These are phyloP conservation scores for Colletotrichum sp. DNA, from an alignment of 2,329 filamentous ascomycete genomes.

Conservation along the genomic window DNA sequence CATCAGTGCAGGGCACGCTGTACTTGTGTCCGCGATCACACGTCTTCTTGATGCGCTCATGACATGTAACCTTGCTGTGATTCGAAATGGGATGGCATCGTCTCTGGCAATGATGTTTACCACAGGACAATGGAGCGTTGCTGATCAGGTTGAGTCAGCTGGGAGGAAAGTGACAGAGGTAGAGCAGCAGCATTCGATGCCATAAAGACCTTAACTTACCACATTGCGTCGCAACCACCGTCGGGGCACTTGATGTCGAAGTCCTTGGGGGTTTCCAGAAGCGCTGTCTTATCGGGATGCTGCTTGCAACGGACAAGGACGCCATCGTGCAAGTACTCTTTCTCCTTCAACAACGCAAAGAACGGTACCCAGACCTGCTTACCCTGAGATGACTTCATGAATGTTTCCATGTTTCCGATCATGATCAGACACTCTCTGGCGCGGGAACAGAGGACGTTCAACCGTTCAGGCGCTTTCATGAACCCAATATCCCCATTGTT, in stretches of 20 bases:
- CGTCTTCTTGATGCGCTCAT: constrained; percentile 38
- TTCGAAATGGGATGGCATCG: constrained; percentile 68
- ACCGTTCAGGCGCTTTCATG: constrained; percentile 66
- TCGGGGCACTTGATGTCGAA: constrained; percentile 70
- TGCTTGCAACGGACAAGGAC: constrained; percentile 65
- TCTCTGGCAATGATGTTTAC: constrained; percentile 61
- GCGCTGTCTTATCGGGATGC: constrained; percentile 54
- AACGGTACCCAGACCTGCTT: constrained; percentile 61
- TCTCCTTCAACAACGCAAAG: constrained; percentile 58
- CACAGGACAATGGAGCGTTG: constrained; percentile 44
- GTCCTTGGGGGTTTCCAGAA: constrained; percentile 56
- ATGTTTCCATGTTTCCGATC: constrained; percentile 73
- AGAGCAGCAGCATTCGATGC: neutral
- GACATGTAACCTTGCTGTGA: constrained; percentile 54
- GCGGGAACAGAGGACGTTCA: constrained; percentile 74
- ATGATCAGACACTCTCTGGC: constrained; percentile 71
- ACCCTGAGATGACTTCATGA: constrained; percentile 64
- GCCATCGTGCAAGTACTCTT: constrained; percentile 61
- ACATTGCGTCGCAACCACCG: constrained; percentile 70
- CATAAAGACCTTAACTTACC: constrained; percentile 48
- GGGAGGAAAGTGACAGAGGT: neutral
- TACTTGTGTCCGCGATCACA: constrained; percentile 60
- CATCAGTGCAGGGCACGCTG: constrained; percentile 48
- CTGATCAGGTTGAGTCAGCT: neutral
- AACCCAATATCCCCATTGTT: constrained; percentile 70